These are phyloP conservation scores for Hygrophoropsis aurantiaca DNA, from an alignment of 768 basidiomycete genomes.

Conservation along the genomic window DNA sequence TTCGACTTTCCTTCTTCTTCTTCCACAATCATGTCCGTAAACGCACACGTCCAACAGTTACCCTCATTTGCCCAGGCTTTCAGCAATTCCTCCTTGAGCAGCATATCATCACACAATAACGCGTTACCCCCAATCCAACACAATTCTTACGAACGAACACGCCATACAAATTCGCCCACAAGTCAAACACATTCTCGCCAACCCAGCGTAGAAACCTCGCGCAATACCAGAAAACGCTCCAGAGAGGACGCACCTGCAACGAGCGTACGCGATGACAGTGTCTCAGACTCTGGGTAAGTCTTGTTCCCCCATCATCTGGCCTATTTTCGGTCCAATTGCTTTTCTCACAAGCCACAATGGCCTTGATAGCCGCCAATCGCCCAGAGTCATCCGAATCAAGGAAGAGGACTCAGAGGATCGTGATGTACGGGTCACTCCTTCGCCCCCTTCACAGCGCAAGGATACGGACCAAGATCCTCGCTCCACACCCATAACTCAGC, in stretches of 20 bases:
- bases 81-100: constrained; percentile 53
- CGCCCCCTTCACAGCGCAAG: constrained; percentile 30
- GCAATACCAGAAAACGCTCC: constrained; percentile 41
- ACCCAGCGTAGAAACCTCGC: constrained; percentile 28
- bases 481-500: constrained; percentile 41
- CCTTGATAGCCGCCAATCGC: constrained; percentile 42
- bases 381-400: constrained; percentile 54
- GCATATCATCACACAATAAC: constrained; percentile 50
- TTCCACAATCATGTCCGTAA: constrained; percentile 38
- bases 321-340: constrained; percentile 11
- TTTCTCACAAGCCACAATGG: constrained; percentile 17
- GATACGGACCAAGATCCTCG: constrained; percentile 18
- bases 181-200: constrained; percentile 24
- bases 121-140: constrained; percentile 68
- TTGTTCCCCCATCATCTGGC: constrained; percentile 1
- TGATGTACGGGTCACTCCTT: constrained; percentile 40
- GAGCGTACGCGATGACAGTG: constrained; percentile 34
- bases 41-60: constrained; percentile 54
- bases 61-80: constrained; percentile 82
- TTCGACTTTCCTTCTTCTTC: too few species aligned
- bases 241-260: constrained; percentile 37
- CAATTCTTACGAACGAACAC: constrained; percentile 32
- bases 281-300: constrained; percentile 48
- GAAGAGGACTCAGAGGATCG: constrained; percentile 59
- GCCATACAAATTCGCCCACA: constrained; percentile 35